Conservation (phyloP, 768 basidiomycete species). For the Auricularia auricula-judae region DNA sequence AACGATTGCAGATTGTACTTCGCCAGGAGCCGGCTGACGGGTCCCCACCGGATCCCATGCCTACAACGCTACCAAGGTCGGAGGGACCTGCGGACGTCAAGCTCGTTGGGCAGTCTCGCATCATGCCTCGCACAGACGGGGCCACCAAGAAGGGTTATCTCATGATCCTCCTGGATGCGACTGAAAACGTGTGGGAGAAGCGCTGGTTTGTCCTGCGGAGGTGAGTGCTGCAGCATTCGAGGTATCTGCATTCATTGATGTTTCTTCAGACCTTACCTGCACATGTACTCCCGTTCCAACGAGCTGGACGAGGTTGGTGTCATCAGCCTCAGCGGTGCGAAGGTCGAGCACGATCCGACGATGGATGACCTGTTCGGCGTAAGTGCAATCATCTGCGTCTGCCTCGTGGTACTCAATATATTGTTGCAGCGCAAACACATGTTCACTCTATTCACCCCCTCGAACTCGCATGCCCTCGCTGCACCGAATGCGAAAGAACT, state of each 20-base stretch:
- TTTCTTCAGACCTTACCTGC: conserved; percentile 67
- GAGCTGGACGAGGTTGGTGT: conserved; percentile 77
- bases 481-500: conserved; percentile 76
- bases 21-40: conserved; percentile 63
- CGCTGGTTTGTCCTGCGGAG: conserved; percentile 82
- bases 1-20: conserved; percentile 55
- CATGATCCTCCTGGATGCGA: conserved; percentile 70
- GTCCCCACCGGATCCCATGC: conserved; percentile 23
- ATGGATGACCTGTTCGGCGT: conserved; percentile 85
- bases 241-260: neutral
- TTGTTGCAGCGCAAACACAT: conserved; percentile 66
- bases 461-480: conserved; percentile 84
- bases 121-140: conserved; percentile 62
- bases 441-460: conserved; percentile 85
- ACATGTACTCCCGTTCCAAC: conserved; percentile 73
- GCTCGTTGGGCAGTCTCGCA: conserved; percentile 59
- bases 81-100: conserved; percentile 45
- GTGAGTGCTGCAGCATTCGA: conserved; percentile 27
- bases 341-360: conserved; percentile 74
- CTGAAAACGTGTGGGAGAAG: conserved; percentile 68
- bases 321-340: conserved; percentile 75
- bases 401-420: neutral
- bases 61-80: conserved; percentile 23
- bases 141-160: conserved; percentile 80
- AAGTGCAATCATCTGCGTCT: conserved; percentile 21